Percentiles rank a stretch among this genome's conserved stretches.
phyloP scores from a whole-genome alignment of 1,284 basidiomycete species.

The Papiliotrema flavescens region DNA sequence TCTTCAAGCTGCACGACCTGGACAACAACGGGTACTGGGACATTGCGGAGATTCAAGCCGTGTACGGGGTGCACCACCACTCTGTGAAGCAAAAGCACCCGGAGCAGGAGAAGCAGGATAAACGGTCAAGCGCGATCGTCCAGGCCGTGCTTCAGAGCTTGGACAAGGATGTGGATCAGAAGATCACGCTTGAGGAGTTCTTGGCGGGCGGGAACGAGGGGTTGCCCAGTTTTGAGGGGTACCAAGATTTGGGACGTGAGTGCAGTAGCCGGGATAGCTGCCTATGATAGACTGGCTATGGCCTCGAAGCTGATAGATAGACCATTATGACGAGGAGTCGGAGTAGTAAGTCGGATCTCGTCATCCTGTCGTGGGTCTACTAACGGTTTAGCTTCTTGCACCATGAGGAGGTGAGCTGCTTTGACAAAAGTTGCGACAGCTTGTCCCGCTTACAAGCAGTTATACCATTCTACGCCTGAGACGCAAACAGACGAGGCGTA shows the following conservation, averaged over 20 bases:
- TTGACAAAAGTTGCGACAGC: background rate
- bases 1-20: conserved; percentile 73
- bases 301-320: conserved; percentile 10
- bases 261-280: background rate
- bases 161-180: conserved; percentile 73
- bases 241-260: conserved; percentile 83
- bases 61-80: conserved; percentile 94
- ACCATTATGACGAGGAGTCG: conserved; percentile 52
- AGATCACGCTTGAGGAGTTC: conserved; percentile 67
- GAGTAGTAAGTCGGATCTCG: conserved; percentile 47
- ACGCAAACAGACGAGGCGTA: conserved; percentile 95
- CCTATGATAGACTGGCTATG: background rate
- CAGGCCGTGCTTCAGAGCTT: conserved; percentile 67
- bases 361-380: background rate
- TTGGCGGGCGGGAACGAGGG: conserved; percentile 1
- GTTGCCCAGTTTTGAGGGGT: conserved; percentile 49
- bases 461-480: conserved; percentile 91
- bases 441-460: conserved; percentile 51
- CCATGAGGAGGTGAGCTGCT: conserved; percentile 67
- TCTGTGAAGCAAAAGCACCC: conserved; percentile 82
- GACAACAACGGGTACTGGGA: conserved; percentile 74
- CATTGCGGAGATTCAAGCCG: conserved; percentile 76
- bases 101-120: conserved; percentile 73
- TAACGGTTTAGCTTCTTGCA: conserved; percentile 62
- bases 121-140: conserved; percentile 80